A percentile compares a stretch with the other conserved stretches of the same genome.
phyloP scores from a whole-genome alignment of 2,329 filamentous ascomycete genomes.

The Cladosporium sphaerospermum region DNA sequence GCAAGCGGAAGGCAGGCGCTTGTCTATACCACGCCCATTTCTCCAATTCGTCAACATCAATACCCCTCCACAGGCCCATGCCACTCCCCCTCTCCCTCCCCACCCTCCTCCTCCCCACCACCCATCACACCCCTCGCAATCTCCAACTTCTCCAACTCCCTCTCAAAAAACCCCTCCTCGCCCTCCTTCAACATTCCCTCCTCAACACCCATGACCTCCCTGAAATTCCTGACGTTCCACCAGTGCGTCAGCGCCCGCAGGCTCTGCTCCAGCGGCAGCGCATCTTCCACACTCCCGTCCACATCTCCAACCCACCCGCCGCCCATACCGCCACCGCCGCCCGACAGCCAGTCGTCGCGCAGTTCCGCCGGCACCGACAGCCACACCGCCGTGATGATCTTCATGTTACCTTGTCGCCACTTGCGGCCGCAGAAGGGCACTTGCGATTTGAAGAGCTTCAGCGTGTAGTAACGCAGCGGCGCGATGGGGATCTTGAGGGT shows the following conservation, averaged over 20 bases:
- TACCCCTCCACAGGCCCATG: conserved; percentile 27
- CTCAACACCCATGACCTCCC: conserved; percentile 61
- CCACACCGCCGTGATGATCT: conserved; percentile 95
- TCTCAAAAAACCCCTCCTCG: conserved; percentile 42
- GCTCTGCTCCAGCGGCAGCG: conserved; percentile 85
- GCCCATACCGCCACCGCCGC: conserved; percentile 48
- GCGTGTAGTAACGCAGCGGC: conserved; percentile 81
- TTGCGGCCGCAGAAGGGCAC: conserved; percentile 97
- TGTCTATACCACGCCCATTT: no score
- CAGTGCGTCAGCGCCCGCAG: conserved; percentile 86
- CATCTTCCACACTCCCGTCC: conserved; percentile 89
- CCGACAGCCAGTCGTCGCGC: conserved; percentile 89
- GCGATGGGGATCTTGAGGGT: conserved; percentile 85
- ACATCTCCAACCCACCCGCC: conserved; percentile 53
- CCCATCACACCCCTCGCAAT: conserved; percentile 11
- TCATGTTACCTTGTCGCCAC: conserved; percentile 98
- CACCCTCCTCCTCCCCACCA: conserved; percentile 4
- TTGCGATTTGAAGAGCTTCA: conserved; percentile 98
- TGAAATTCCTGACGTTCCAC: conserved; percentile 81
- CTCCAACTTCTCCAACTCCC: conserved; percentile 47
- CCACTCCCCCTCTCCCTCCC: conserved; percentile 11
- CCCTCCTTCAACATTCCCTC: conserved; percentile 36
- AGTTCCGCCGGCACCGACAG: conserved; percentile 88
- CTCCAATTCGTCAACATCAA: conserved; percentile 8
- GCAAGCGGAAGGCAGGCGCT: no score